phyloP scores from a whole-genome alignment of 1,139 yeast genomes.

The Candida mesenterica region DNA sequence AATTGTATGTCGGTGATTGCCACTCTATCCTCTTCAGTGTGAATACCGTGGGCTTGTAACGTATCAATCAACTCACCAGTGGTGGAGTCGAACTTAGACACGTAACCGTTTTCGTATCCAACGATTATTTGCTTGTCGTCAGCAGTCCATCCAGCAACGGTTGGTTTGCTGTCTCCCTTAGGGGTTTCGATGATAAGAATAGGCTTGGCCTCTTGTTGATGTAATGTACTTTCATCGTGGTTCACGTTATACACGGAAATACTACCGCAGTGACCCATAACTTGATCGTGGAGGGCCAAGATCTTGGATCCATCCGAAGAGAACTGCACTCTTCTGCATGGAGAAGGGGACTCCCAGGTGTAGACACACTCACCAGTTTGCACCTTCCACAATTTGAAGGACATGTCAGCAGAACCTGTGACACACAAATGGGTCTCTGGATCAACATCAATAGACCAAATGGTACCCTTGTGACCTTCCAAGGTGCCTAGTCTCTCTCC shows the following conservation, averaged over 20 bases:
- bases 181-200: slow-evolving; percentile 62
- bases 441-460: slow-evolving; percentile 93
- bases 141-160: slow-evolving; percentile 88
- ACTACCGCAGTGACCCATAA: slow-evolving; percentile 87
- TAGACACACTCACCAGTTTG: slow-evolving; percentile 73
- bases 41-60: slow-evolving; percentile 62
- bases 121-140: slow-evolving; percentile 73
- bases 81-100: slow-evolving; percentile 74
- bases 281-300: slow-evolving; percentile 84
- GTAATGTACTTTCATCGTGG: slow-evolving; percentile 34
- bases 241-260: slow-evolving; percentile 66
- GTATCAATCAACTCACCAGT: slow-evolving; percentile 69
- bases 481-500: slow-evolving; percentile 97
- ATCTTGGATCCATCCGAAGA: slow-evolving; percentile 69
- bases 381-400: slow-evolving; percentile 82
- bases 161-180: slow-evolving; percentile 61
- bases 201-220: slow-evolving; percentile 49
- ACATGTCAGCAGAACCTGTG: slow-evolving; percentile 91
- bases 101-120: slow-evolving; percentile 84
- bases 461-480: slow-evolving; percentile 84
- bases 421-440: slow-evolving; percentile 62
- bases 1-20: slow-evolving; percentile 85
- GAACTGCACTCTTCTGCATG: slow-evolving; percentile 88
- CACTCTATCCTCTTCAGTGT: slow-evolving; percentile 53
- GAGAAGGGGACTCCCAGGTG: slow-evolving; percentile 77